Evolutionary conservation across 2,329 filamentous ascomycete genomes (phyloP).

Genomic region (Hymenoscyphus scutula): DNA sequence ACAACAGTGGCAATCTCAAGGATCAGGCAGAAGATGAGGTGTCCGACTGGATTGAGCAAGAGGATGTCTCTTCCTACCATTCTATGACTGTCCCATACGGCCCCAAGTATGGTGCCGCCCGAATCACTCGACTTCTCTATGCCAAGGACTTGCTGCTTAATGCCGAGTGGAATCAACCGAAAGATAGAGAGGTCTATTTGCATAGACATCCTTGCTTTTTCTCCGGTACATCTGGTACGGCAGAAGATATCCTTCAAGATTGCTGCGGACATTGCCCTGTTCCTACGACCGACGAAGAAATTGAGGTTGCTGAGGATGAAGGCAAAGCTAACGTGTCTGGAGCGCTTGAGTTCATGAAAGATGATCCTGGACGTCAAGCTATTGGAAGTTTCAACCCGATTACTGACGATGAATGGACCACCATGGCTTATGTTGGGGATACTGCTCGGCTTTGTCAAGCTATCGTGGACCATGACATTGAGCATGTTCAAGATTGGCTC

Average conservation of each 20-base stretch:
- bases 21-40: constrained; percentile 75
- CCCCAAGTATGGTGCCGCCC: constrained; percentile 57
- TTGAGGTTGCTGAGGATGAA: constrained; percentile 68
- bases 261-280: constrained; percentile 79
- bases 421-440: constrained; percentile 86
- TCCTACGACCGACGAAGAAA: constrained; percentile 67
- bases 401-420: constrained; percentile 81
- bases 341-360: constrained; percentile 69
- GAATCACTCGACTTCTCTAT: constrained; percentile 79
- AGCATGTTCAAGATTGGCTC: constrained; percentile 69
- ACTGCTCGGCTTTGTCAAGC: constrained; percentile 75
- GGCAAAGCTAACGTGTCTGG: constrained; percentile 75
- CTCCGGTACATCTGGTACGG: constrained; percentile 48
- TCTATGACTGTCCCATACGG: constrained; percentile 73
- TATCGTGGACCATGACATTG: constrained; percentile 71
- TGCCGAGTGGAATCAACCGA: constrained; percentile 79
- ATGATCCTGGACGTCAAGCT: constrained; percentile 76
- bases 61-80: constrained; percentile 77
- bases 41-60: constrained; percentile 72
- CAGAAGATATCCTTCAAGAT: constrained; percentile 72
- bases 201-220: constrained; percentile 88
- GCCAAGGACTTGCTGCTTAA: constrained; percentile 80
- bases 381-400: constrained; percentile 76
- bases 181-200: constrained; percentile 72
- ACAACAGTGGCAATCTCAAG: constrained; percentile 70